Percentiles rank a stretch among this genome's conserved stretches.
These are phyloP conservation scores for Thelonectria blattea DNA, from an alignment of 2,329 filamentous ascomycete species.

Conservation along the genomic window DNA sequence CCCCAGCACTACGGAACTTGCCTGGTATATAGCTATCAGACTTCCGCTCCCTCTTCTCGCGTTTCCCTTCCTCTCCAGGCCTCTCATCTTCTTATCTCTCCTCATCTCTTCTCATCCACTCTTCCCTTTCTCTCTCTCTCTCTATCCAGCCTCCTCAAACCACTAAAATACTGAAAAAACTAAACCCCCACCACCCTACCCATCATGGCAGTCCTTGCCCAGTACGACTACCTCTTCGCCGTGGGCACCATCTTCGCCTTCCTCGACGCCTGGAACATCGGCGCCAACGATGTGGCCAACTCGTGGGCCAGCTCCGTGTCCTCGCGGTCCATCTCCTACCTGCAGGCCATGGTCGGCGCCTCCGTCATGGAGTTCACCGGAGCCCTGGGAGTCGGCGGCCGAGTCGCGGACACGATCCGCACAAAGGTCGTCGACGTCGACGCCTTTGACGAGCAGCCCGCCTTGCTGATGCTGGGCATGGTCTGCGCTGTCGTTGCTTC, in stretches of 20 bases:
- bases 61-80: slow-evolving; percentile 13
- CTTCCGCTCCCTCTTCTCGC: background rate
- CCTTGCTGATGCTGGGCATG: slow-evolving; percentile 64
- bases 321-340: slow-evolving; percentile 67
- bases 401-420: slow-evolving; percentile 66
- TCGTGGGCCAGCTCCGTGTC: slow-evolving; percentile 77
- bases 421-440: slow-evolving; percentile 61
- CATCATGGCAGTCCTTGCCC: slow-evolving; percentile 41
- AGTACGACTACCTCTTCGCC: slow-evolving; percentile 69
- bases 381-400: slow-evolving; percentile 64
- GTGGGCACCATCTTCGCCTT: slow-evolving; percentile 70
- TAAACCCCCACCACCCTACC: too few species aligned
- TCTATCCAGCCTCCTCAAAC: too few species aligned
- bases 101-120: background rate
- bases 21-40: slow-evolving; percentile 21
- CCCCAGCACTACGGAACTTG: slow-evolving; percentile 2
- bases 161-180: too few species aligned
- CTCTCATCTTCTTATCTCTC: slow-evolving; percentile 3
- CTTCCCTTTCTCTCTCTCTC: background rate
- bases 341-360: slow-evolving; percentile 65
- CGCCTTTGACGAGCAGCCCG: slow-evolving; percentile 55
- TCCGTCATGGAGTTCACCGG: slow-evolving; percentile 68
- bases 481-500: slow-evolving; percentile 61
- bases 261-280: slow-evolving; percentile 71
- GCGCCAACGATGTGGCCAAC: slow-evolving; percentile 74